Evolutionary conservation across 1,284 basidiomycete species (phyloP).

Genomic region (Tylopilus sp.): DNA sequence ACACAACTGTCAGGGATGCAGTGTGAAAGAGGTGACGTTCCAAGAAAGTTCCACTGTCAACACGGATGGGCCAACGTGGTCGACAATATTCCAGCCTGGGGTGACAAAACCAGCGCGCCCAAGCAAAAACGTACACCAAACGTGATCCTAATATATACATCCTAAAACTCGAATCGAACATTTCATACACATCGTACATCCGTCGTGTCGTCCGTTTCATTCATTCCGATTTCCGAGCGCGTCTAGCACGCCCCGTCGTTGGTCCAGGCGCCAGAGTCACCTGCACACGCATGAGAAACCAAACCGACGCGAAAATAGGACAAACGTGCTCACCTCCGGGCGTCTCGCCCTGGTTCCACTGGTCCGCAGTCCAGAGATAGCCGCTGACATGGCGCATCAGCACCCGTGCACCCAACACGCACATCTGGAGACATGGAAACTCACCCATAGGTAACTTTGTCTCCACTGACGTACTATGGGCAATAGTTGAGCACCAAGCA

Average conservation of each 20-base stretch:
- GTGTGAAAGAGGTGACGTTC: too few species aligned
- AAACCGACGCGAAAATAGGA: not conserved
- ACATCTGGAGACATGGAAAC: not conserved
- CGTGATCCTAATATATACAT: too few species aligned
- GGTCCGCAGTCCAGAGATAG: conserved; percentile 26
- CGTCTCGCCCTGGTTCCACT: conserved; percentile 23
- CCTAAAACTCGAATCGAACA: too few species aligned
- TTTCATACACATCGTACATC: too few species aligned
- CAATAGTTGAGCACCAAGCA: too few species aligned
- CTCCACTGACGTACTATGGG: conserved; percentile 23
- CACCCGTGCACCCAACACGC: not conserved
- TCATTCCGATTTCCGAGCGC: not conserved
- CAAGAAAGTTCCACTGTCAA: too few species aligned
- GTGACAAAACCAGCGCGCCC: too few species aligned
- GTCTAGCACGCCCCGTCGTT: conserved; percentile 11
- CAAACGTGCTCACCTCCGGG: conserved; percentile 24
- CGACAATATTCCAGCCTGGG: too few species aligned
- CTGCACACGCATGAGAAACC: not conserved
- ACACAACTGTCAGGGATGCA: too few species aligned
- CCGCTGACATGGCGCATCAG: conserved; percentile 22
- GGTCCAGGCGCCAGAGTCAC: conserved; percentile 21
- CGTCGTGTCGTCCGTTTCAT: not conserved
- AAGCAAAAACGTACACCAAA: too few species aligned
- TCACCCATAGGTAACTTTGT: conserved; percentile 25
- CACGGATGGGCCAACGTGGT: too few species aligned